Percentiles rank a stretch among this genome's conserved stretches.
These are phyloP conservation scores for Fusarium subtropicale DNA, from an alignment of 2,329 filamentous ascomycete species.

Conservation along the genomic window DNA sequence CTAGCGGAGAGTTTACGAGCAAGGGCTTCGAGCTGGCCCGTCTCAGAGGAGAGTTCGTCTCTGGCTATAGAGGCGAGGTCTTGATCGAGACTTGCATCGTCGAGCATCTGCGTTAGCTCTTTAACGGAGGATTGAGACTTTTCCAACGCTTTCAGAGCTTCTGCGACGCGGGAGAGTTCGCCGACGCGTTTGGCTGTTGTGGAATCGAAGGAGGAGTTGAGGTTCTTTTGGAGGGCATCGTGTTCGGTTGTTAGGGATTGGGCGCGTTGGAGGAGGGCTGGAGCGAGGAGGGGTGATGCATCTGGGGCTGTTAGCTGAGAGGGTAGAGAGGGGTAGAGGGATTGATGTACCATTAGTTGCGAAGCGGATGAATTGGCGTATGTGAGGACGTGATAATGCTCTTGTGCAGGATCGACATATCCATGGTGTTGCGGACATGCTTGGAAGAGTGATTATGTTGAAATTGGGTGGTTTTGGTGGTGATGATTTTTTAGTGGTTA, in stretches of 20 bases:
- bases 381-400: slow-evolving; percentile 43
- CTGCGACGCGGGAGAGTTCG: slow-evolving; percentile 68
- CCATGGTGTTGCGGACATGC: slow-evolving; percentile 53
- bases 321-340: no score
- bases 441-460: slow-evolving; percentile 17
- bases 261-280: slow-evolving; percentile 70
- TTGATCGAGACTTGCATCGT: slow-evolving; percentile 61
- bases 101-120: slow-evolving; percentile 65
- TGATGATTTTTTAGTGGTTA: slow-evolving; percentile 40
- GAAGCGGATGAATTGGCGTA: slow-evolving; percentile 49
- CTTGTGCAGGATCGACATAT: slow-evolving; percentile 53
- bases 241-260: slow-evolving; percentile 69
- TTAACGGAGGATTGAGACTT: slow-evolving; percentile 62
- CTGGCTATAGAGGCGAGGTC: slow-evolving; percentile 82
- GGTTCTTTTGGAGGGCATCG: slow-evolving; percentile 61
- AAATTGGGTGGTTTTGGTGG: background rate
- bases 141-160: slow-evolving; percentile 70
- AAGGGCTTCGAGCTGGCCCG: slow-evolving; percentile 70
- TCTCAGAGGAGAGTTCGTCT: slow-evolving; percentile 82
- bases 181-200: slow-evolving; percentile 69
- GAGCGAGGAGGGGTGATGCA: slow-evolving; percentile 55
- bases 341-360: slow-evolving; percentile 48
- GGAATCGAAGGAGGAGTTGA: slow-evolving; percentile 67
- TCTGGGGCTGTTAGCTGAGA: slow-evolving; percentile 18
- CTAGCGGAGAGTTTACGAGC: slow-evolving; percentile 77